These are phyloP conservation scores for Copromyces sp. DNA, from an alignment of 495 filamentous ascomycete species.

Conservation along the genomic window DNA sequence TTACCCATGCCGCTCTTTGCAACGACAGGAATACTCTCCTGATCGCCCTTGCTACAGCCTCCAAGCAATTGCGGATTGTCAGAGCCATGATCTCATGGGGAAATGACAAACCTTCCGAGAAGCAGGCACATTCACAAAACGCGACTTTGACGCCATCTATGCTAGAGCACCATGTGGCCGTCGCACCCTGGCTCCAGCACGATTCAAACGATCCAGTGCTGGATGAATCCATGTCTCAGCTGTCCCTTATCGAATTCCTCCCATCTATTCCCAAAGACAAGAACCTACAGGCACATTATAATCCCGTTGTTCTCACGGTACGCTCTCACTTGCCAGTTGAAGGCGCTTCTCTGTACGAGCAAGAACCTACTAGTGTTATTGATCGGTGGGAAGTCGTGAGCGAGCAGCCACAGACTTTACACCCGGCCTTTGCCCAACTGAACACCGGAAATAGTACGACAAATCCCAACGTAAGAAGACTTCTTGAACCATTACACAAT, in stretches of 20 bases:
- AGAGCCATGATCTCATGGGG: slow-evolving; percentile 49
- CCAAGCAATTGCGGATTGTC: slow-evolving; percentile 55
- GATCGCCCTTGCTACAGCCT: slow-evolving; percentile 54
- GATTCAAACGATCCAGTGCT: slow-evolving; percentile 30
- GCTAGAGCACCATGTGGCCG: slow-evolving; percentile 38
- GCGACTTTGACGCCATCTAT: slow-evolving; percentile 32
- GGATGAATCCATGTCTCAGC: slow-evolving; percentile 45
- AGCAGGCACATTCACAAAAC: slow-evolving; percentile 24
- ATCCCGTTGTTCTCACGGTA: slow-evolving; percentile 54
- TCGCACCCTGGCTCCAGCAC: slow-evolving; percentile 39
- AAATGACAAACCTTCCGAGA: slow-evolving; percentile 27
- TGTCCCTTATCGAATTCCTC: slow-evolving; percentile 59
- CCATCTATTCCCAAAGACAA: slow-evolving; percentile 41
- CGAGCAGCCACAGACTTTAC: slow-evolving; percentile 47
- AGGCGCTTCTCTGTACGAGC: slow-evolving; percentile 41
- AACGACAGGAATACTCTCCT: slow-evolving; percentile 60
- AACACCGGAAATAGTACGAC: slow-evolving; percentile 42
- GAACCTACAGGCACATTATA: slow-evolving; percentile 22
- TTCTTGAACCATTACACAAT: background rate
- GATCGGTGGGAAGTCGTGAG: slow-evolving; percentile 67
- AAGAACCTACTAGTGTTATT: slow-evolving; percentile 56
- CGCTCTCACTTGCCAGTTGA: slow-evolving; percentile 51
- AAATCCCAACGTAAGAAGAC: background rate
- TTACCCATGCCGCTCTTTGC: slow-evolving; percentile 74
- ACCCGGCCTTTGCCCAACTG: slow-evolving; percentile 66